Evolutionary conservation across 2,329 filamentous ascomycete species (phyloP).

Genomic region (Orbilia brochopaga): DNA sequence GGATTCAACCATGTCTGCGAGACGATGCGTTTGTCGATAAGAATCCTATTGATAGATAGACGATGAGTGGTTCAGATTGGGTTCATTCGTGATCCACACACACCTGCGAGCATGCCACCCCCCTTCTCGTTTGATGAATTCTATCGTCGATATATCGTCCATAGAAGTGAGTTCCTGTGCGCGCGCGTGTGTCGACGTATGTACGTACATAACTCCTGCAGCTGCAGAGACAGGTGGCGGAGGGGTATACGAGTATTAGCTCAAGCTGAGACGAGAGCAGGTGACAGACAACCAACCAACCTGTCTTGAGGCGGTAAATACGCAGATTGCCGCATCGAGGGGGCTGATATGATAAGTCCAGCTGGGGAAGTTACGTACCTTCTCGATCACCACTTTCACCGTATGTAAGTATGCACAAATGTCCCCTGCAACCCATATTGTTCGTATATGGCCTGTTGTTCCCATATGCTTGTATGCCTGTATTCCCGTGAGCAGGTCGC

Average conservation of each 20-base stretch:
- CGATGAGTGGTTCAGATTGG: too few species aligned
- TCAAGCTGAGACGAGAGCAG: too few species aligned
- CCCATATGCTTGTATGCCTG: neutral
- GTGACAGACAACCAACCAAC: too few species aligned
- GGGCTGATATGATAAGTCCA: slow-evolving; percentile 2
- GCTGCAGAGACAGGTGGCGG: slow-evolving; percentile 4
- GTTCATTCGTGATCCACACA: slow-evolving; percentile 3
- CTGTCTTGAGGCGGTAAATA: neutral
- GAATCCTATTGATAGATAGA: too few species aligned
- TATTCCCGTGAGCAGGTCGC: neutral
- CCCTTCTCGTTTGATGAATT: slow-evolving; percentile 13
- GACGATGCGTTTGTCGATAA: neutral
- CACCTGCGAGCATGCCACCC: neutral
- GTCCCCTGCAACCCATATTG: neutral
- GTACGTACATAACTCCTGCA: neutral
- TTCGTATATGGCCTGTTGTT: too few species aligned
- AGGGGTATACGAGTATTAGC: neutral
- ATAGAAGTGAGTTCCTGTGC: slow-evolving; percentile 8
- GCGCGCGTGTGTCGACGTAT: neutral
- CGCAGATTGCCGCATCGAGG: slow-evolving; percentile 25
- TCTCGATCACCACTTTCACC: slow-evolving; percentile 8
- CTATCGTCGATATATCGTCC: neutral
- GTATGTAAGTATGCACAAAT: neutral
- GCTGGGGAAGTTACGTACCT: neutral
- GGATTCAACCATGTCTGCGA: slow-evolving; percentile 7